Conservation (phyloP, 306 rosid species). For the Acacia acuminata region DNA sequence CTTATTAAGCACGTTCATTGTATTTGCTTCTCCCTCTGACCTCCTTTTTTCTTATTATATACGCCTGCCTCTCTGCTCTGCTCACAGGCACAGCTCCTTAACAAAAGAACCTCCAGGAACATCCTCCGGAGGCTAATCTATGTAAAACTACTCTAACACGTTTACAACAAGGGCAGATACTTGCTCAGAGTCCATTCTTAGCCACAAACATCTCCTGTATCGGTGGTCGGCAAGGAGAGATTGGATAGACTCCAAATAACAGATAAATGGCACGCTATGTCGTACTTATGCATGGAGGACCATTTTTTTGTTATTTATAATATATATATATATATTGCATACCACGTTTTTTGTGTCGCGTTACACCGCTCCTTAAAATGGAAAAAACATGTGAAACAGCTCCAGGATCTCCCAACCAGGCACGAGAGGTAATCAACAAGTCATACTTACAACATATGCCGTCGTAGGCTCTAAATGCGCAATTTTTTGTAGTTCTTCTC, state of each 20-base stretch:
- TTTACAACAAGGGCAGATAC: background rate
- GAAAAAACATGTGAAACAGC: constrained; percentile 3
- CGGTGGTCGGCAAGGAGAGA: constrained; percentile 14
- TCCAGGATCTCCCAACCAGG: background rate
- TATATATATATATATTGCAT: background rate
- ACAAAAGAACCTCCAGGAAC: background rate
- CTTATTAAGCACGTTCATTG: constrained; percentile 23
- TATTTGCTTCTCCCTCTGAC: background rate
- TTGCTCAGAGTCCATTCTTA: background rate
- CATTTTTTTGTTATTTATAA: background rate
- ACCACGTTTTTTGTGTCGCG: background rate
- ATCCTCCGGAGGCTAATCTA: background rate
- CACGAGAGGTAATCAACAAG: background rate
- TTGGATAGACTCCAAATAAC: background rate
- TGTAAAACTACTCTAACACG: background rate
- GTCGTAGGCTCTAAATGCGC: background rate
- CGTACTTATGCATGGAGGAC: background rate
- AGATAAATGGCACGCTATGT: background rate
- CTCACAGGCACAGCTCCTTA: background rate
- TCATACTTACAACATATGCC: background rate
- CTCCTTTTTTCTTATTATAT: background rate
- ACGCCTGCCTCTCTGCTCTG: background rate
- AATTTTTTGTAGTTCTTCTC: background rate
- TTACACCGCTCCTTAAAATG: background rate
- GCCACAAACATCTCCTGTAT: background rate